Evolutionary conservation across 306 rosid genomes (phyloP).

Genomic region (Mimosa pudica): DNA sequence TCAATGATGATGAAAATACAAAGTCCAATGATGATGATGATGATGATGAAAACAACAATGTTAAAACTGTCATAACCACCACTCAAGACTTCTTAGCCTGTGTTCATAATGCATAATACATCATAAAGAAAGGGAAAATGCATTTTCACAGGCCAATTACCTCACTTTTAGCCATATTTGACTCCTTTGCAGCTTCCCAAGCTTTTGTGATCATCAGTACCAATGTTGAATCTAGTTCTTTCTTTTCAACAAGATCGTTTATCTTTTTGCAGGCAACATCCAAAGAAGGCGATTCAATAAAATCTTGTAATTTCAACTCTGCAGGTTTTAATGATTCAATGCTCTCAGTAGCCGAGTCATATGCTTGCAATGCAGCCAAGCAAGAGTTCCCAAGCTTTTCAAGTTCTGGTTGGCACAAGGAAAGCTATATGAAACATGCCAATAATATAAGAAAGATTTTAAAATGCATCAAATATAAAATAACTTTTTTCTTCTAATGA

Average conservation of each 20-base stretch:
- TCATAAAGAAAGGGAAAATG: conserved; percentile 12
- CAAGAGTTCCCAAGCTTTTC: conserved; percentile 73
- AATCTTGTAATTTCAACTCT: conserved; percentile 88
- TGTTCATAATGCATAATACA: conserved; percentile 1
- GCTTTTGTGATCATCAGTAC: conserved; percentile 97
- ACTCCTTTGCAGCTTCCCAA: conserved; percentile 93
- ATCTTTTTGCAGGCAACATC: conserved; percentile 95
- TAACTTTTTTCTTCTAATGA: neutral
- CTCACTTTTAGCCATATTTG: conserved; percentile 85
- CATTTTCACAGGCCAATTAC: conserved; percentile 44
- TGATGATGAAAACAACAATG: neutral
- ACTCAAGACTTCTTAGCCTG: conserved; percentile 19
- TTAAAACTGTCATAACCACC: conserved; percentile 2
- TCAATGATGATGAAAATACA: no score
- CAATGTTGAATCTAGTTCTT: conserved; percentile 81
- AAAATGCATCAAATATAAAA: neutral
- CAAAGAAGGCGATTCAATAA: conserved; percentile 76
- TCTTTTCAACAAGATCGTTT: conserved; percentile 85
- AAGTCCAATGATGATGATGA: neutral
- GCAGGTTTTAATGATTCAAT: conserved; percentile 82
- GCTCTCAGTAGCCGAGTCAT: conserved; percentile 80
- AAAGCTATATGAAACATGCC: conserved; percentile 2
- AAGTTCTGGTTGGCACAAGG: conserved; percentile 47
- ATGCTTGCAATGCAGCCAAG: conserved; percentile 84
- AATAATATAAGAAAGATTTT: neutral